phyloP scores from a whole-genome alignment of 139 green algal species.

The Asterochloris sp. region DNA sequence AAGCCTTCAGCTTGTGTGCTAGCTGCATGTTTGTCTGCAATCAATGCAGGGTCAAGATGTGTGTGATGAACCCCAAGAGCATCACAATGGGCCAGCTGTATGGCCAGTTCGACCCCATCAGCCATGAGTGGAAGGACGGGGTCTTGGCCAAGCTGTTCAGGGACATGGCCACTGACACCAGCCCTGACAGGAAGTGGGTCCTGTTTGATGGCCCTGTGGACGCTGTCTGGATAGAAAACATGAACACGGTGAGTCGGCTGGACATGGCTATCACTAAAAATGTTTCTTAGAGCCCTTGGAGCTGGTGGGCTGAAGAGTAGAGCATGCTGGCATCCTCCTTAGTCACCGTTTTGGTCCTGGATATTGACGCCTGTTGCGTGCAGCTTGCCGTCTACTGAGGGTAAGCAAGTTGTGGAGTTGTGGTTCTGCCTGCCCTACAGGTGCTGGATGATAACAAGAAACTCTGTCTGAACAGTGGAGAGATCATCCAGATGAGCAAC shows the following conservation, averaged over 20 bases:
- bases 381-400: too few species aligned
- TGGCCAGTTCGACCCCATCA: conserved; percentile 50
- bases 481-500: conserved; percentile 81
- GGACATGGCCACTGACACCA: conserved; percentile 54
- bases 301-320: too few species aligned
- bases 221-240: conserved; percentile 81
- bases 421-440: too few species aligned
- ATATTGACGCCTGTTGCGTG: too few species aligned
- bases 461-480: conserved; percentile 74
- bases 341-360: too few species aligned
- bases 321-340: too few species aligned
- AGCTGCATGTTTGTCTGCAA: not conserved
- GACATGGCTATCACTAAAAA: too few species aligned
- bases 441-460: conserved; percentile 87
- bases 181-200: conserved; percentile 64
- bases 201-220: conserved; percentile 73
- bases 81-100: conserved; percentile 79
- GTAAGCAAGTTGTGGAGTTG: too few species aligned
- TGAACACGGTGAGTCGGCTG: conserved; percentile 54
- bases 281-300: conserved; percentile 24
- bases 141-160: conserved; percentile 73
- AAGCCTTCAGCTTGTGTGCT: not conserved
- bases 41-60: conserved; percentile 7
- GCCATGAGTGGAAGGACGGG: conserved; percentile 79
- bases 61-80: conserved; percentile 72